Percentiles rank a stretch among this genome's conserved stretches.
These are phyloP conservation scores for Aspergillus haitiensis DNA, from an alignment of 495 filamentous ascomycete species.

Conservation along the genomic window DNA sequence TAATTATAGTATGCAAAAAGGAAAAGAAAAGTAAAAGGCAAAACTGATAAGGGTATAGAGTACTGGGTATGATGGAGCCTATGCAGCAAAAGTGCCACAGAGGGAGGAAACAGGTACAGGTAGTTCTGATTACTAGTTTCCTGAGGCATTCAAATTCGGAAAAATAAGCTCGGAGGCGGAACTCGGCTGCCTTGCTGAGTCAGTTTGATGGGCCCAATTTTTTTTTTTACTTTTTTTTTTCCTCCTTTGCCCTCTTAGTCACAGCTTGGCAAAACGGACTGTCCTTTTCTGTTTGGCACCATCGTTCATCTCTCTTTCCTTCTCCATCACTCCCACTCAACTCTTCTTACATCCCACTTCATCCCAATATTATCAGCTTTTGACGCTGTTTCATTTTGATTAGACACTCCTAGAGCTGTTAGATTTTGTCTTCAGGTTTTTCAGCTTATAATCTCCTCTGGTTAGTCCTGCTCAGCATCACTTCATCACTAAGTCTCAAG, in stretches of 20 bases:
- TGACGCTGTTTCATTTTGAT: conserved; percentile 17
- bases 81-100: too few species aligned
- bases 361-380: conserved; percentile 16
- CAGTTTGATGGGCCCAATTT: background rate
- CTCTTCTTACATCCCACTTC: conserved; percentile 10
- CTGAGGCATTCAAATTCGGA: too few species aligned
- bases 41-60: too few species aligned
- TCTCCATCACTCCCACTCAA: conserved; percentile 17
- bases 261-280: conserved; percentile 20
- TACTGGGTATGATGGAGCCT: too few species aligned
- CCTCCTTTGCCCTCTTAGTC: conserved; percentile 6
- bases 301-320: conserved; percentile 15
- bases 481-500: conserved; percentile 25
- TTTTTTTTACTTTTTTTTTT: conserved; percentile 16
- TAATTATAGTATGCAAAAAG: too few species aligned
- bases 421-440: conserved; percentile 17
- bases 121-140: too few species aligned
- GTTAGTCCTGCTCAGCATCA: conserved; percentile 26
- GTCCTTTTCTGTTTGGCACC: conserved; percentile 19
- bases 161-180: background rate
- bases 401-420: conserved; percentile 15
- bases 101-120: too few species aligned
- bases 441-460: conserved; percentile 17
- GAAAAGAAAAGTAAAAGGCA: too few species aligned
- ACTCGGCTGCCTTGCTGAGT: background rate